A percentile compares a stretch with the other conserved stretches of the same genome.
Conservation (phyloP, 805 yeast species). For the Zygotorulaspora chibaensis region DNA sequence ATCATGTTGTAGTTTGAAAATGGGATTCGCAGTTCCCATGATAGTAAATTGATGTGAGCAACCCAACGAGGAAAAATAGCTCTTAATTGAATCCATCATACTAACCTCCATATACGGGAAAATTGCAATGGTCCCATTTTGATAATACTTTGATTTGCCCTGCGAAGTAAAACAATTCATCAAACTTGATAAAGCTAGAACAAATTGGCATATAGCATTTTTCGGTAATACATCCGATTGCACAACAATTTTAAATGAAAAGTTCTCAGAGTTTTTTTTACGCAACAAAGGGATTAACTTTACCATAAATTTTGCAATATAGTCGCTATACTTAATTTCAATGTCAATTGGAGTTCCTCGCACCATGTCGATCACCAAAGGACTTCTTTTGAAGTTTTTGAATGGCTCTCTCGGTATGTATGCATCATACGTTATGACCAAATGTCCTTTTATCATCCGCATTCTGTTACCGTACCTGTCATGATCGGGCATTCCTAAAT, state of each 20-base stretch:
- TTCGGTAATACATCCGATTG: constrained; percentile 40
- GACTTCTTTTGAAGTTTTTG: constrained; percentile 34
- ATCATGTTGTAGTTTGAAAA: constrained; percentile 49
- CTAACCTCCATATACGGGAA: constrained; percentile 63
- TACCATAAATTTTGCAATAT: constrained; percentile 30
- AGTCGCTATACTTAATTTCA: constrained; percentile 23
- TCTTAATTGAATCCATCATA: constrained; percentile 45
- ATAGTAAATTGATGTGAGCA: constrained; percentile 35
- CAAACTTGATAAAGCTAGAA: constrained; percentile 38
- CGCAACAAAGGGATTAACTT: constrained; percentile 35
- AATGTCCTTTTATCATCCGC: constrained; percentile 17
- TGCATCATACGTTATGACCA: constrained; percentile 27
- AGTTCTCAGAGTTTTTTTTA: constrained; percentile 39
- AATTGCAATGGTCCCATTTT: constrained; percentile 39
- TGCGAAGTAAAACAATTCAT: constrained; percentile 36
- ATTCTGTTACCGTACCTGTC: constrained; percentile 25
- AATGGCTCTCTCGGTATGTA: constrained; percentile 37
- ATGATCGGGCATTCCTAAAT: constrained; percentile 10
- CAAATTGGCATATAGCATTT: constrained; percentile 42
- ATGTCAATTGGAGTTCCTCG: constrained; percentile 18
- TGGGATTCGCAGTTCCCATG: constrained; percentile 66
- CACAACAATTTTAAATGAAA: constrained; percentile 34
- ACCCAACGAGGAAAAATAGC: constrained; percentile 31
- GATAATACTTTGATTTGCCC: constrained; percentile 38
- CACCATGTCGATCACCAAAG: constrained; percentile 26